Conservation (phyloP, 2,329 filamentous ascomycete species). For the Apiospora pterosperma region DNA sequence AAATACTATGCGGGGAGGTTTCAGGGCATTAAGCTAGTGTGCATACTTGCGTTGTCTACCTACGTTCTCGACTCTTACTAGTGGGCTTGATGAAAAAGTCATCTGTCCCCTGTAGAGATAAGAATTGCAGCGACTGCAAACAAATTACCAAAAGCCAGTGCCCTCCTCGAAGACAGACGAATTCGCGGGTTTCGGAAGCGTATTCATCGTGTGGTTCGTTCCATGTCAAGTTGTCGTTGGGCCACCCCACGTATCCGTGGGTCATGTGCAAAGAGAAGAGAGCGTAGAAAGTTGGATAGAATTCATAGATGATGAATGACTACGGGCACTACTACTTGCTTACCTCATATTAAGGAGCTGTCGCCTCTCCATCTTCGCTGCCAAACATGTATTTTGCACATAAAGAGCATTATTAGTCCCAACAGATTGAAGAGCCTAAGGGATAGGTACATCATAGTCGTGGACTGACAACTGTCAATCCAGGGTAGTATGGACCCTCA, state of each 20-base stretch:
- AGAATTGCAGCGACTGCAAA: neutral
- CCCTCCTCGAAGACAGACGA: neutral
- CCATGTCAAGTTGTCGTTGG: neutral
- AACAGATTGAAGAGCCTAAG: neutral
- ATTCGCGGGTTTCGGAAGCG: neutral
- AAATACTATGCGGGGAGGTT: slow-evolving; percentile 1
- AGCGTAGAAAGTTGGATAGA: neutral
- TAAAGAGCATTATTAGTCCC: neutral
- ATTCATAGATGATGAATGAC: neutral
- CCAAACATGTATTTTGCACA: neutral
- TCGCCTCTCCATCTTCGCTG: neutral
- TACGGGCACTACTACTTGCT: neutral
- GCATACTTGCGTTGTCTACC: slow-evolving; percentile 1
- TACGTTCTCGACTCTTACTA: neutral
- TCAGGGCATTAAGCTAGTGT: neutral
- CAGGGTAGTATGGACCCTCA: slow-evolving; percentile 4
- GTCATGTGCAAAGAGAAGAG: neutral
- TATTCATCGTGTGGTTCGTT: neutral
- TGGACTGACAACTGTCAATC: neutral
- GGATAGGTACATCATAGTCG: neutral
- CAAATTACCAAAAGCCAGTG: neutral
- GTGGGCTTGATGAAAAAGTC: neutral
- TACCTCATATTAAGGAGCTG: neutral
- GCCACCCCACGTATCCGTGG: neutral
- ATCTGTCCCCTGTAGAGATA: neutral